phyloP scores from a whole-genome alignment of 345 rosid species.

The Carallia pectinifolia region DNA sequence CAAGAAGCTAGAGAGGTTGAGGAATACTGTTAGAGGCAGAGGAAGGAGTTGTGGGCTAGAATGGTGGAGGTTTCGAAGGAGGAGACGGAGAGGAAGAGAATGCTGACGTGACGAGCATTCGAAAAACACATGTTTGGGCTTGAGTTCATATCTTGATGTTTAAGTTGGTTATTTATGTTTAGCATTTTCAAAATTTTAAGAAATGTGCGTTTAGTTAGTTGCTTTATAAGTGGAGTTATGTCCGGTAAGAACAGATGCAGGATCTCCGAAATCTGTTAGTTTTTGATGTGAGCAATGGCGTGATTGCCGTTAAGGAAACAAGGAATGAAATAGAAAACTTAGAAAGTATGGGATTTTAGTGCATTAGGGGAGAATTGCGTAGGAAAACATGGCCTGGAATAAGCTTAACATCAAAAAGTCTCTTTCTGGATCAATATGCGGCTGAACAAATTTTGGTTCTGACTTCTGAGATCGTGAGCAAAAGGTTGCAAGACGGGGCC shows the following conservation, averaged over 20 bases:
- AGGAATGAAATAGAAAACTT: too few relatives aligned
- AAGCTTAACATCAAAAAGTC: too few relatives aligned
- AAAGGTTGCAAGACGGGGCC: neutral
- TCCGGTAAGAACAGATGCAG: too few relatives aligned
- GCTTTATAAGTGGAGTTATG: too few relatives aligned
- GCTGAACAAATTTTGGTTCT: too few relatives aligned
- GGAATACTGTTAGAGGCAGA: constrained; percentile 72
- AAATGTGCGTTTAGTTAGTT: too few relatives aligned
- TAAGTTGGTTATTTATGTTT: neutral
- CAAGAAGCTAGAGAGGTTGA: constrained; percentile 78
- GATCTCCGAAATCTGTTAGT: too few relatives aligned
- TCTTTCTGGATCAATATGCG: too few relatives aligned
- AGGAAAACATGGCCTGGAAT: neutral
- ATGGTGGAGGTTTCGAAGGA: constrained; percentile 91
- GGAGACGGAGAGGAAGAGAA: constrained; percentile 88
- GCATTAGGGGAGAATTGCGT: neutral
- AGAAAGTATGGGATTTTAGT: neutral
- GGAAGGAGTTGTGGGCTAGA: constrained; percentile 79
- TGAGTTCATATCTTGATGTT: neutral
- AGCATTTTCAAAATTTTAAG: too few relatives aligned
- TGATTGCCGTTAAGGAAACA: too few relatives aligned
- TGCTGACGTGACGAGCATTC: constrained; percentile 75
- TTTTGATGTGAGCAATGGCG: too few relatives aligned
- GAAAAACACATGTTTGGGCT: constrained; percentile 61
- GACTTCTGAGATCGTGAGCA: too few relatives aligned